These are phyloP conservation scores for Verbena officinalis DNA, from an alignment of 257 asterid genomes.

Conservation along the genomic window DNA sequence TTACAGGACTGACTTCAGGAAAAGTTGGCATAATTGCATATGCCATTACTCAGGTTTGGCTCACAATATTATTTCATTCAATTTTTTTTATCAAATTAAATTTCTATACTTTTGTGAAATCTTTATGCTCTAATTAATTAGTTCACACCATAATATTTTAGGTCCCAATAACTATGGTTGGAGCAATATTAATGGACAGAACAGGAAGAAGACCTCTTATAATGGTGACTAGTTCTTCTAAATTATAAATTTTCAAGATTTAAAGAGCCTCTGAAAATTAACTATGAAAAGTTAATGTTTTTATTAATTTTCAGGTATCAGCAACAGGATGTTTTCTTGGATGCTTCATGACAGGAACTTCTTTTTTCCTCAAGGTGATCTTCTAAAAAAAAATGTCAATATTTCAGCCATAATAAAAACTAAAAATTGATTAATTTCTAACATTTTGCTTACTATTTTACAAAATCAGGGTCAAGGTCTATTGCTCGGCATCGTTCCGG, in stretches of 20 bases:
- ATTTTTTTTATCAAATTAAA: not conserved
- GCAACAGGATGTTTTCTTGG: slow-evolving; percentile 77
- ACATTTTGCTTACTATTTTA: not conserved
- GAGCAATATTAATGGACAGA: slow-evolving; percentile 78
- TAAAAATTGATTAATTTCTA: not conserved
- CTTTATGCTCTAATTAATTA: not conserved
- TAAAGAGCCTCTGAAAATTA: not conserved
- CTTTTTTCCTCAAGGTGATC: slow-evolving; percentile 74
- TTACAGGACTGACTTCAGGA: slow-evolving; percentile 71
- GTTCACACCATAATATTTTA: slow-evolving; percentile 15
- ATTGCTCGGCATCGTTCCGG: slow-evolving; percentile 49
- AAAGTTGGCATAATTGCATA: slow-evolving; percentile 65
- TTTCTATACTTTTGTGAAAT: not conserved
- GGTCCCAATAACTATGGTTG: slow-evolving; percentile 75
- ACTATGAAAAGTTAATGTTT: not conserved
- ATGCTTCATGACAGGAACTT: slow-evolving; percentile 64
- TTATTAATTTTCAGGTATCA: slow-evolving; percentile 53
- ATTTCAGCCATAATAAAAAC: not conserved
- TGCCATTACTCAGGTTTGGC: slow-evolving; percentile 72
- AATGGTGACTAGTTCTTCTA: slow-evolving; percentile 41
- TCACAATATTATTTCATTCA: not conserved
- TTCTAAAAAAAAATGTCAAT: not conserved
- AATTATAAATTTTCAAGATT: not conserved
- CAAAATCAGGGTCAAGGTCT: slow-evolving; percentile 55
- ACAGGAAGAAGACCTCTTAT: slow-evolving; percentile 85